phyloP scores from a whole-genome alignment of 768 basidiomycete genomes.

The Lentinula sp. region DNA sequence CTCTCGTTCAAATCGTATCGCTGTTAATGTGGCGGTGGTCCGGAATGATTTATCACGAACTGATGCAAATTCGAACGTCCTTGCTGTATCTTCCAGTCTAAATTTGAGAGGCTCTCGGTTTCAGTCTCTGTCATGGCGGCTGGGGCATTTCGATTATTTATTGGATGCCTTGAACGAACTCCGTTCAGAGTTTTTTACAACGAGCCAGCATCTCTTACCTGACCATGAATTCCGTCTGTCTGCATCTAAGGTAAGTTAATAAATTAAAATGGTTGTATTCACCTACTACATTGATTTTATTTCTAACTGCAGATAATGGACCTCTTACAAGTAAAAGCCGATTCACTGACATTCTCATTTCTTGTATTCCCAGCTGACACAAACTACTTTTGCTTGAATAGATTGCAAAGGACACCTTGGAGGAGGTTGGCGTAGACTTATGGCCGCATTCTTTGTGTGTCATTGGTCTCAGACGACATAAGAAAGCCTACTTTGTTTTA shows the following conservation, averaged over 20 bases:
- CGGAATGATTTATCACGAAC: background rate
- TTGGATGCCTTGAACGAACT: background rate
- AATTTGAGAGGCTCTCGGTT: background rate
- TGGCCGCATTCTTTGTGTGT: conserved; percentile 2
- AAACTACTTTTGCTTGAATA: background rate
- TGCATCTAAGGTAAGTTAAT: conserved; percentile 1
- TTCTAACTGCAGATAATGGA: background rate
- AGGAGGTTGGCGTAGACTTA: background rate
- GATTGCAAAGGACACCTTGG: background rate
- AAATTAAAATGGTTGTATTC: background rate
- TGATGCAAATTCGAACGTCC: background rate
- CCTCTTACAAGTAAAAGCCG: background rate
- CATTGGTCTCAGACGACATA: background rate
- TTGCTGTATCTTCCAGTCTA: background rate
- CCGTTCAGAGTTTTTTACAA: background rate
- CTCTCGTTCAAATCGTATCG: background rate
- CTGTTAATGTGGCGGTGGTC: background rate
- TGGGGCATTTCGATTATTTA: background rate
- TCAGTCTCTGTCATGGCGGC: background rate
- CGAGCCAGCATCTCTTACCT: background rate
- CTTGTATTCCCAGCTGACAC: background rate
- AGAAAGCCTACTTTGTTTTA: conserved; percentile 4
- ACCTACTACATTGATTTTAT: too few species aligned
- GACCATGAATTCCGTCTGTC: background rate
- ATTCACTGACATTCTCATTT: background rate